Evolutionary conservation across 345 rosid genomes (phyloP), one percentile per base, ranked within the genome.

Genomic region (Brassica juncea): DNA sequence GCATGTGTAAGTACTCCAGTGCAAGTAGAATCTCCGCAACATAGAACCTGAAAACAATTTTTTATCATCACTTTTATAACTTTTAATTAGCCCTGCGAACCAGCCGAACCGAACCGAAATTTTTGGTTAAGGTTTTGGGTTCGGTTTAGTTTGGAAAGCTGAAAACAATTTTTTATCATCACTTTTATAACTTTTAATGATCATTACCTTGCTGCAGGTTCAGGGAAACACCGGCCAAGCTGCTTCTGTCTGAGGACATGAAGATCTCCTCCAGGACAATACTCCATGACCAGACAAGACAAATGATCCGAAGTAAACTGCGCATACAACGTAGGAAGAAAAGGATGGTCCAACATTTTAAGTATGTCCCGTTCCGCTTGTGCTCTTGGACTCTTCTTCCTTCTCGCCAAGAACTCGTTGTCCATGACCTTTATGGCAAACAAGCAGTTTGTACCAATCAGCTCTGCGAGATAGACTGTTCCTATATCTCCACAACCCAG

Each of bases 231-330:
- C 2, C 60, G 3, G 60, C 60, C 60, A 2, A 54, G 25, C 60
- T 54, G 60, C 8, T 54, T 54, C 60, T 54, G 60, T 16, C 60
- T 54, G 7, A 54, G 60, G 4, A 54, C 60, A 54, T 54, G 60
- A 54, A 54, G 60, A 16, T 54, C 60, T 54, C 60, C 25, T 1
- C 60, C 60, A 54, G 60, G 60, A 54, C 60, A 54, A 54, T 54
- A 54, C 60, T 54, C 60, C 60, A 54, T 54, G 60, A 54, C 60
- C 6, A 54, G 60, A 54, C 60, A 54, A 54, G 60, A 54, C 60
- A 54, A 54, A 19, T 54, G 42, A 35, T 35, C 42, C 10, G 42
- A 35, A 35, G 42, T 35, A 9, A 35, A 35, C 42, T 35, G 42
- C 0, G 42, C 42, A 8, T 35, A 35, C 42, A 35, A 35, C 42